phyloP scores from a whole-genome alignment of 2,329 filamentous ascomycete species.

The Aspergillus bombycis region DNA sequence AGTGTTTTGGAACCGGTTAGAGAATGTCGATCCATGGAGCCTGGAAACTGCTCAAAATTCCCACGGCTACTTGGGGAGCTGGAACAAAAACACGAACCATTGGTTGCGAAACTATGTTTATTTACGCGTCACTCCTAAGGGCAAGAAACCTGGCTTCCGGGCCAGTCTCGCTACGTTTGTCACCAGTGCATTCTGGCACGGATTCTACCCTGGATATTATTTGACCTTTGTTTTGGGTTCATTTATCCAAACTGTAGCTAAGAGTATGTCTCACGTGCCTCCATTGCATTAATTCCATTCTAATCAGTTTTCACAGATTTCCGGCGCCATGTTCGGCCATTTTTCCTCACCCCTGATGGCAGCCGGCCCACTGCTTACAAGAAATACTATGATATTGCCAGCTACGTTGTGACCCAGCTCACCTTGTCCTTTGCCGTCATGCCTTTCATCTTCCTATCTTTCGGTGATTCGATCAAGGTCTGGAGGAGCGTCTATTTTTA shows the following conservation, averaged over 20 bases:
- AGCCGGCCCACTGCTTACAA: slow-evolving; percentile 71
- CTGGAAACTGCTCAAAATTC: slow-evolving; percentile 93
- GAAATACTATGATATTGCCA: slow-evolving; percentile 81
- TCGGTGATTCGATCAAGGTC: slow-evolving; percentile 70
- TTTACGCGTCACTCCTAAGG: slow-evolving; percentile 88
- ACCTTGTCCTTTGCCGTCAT: slow-evolving; percentile 79
- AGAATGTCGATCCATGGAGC: slow-evolving; percentile 83
- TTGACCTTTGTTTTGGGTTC: slow-evolving; percentile 85
- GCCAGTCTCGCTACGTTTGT: slow-evolving; percentile 92
- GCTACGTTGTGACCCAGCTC: slow-evolving; percentile 76
- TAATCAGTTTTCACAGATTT: slow-evolving; percentile 63
- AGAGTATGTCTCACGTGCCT: slow-evolving; percentile 67
- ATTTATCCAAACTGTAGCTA: slow-evolving; percentile 89
- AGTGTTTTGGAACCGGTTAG: slow-evolving; percentile 84
- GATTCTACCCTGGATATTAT: slow-evolving; percentile 97
- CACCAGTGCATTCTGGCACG: slow-evolving; percentile 96
- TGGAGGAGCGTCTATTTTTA: slow-evolving; percentile 94
- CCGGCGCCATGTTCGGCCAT: slow-evolving; percentile 84
- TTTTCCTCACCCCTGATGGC: slow-evolving; percentile 83
- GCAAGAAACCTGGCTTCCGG: slow-evolving; percentile 94
- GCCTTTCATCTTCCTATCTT: slow-evolving; percentile 81
- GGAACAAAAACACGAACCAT: slow-evolving; percentile 99
- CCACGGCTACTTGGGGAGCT: slow-evolving; percentile 85
- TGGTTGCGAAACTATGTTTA: slow-evolving; percentile 98
- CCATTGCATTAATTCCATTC: slow-evolving; percentile 13